These are phyloP conservation scores for Malbranchea zuffiana DNA, from an alignment of 2,329 filamentous ascomycete species.

Conservation along the genomic window DNA sequence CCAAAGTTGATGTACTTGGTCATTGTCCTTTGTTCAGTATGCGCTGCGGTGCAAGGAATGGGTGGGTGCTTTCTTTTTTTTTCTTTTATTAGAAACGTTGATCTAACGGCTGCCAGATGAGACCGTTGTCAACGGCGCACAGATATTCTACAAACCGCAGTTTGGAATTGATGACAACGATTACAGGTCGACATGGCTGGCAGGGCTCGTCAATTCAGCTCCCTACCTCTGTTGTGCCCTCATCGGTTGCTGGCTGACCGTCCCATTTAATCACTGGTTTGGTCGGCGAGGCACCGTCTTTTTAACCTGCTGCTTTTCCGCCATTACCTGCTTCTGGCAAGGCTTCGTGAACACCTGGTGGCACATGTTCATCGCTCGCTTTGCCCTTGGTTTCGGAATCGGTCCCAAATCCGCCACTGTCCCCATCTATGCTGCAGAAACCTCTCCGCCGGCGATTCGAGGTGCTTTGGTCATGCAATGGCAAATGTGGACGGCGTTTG, in stretches of 20 bases:
- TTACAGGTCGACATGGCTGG: slow-evolving; percentile 45
- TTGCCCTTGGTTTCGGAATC: slow-evolving; percentile 67
- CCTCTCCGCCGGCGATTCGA: slow-evolving; percentile 55
- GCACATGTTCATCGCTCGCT: slow-evolving; percentile 58
- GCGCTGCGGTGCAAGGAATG: slow-evolving; percentile 61
- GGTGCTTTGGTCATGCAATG: slow-evolving; percentile 74
- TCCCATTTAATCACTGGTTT: slow-evolving; percentile 59
- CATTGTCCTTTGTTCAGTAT: slow-evolving; percentile 55
- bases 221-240: slow-evolving; percentile 54
- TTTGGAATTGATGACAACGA: slow-evolving; percentile 48
- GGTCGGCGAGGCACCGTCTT: slow-evolving; percentile 67
- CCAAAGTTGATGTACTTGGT: slow-evolving; percentile 55
- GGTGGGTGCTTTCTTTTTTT: slow-evolving; percentile 26
- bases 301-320: slow-evolving; percentile 61
- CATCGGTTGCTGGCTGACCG: slow-evolving; percentile 61
- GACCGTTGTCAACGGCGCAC: slow-evolving; percentile 58
- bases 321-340: slow-evolving; percentile 43
- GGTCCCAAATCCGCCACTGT: slow-evolving; percentile 64
- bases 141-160: slow-evolving; percentile 51
- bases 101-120: slow-evolving; percentile 39
- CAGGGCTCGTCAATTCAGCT: slow-evolving; percentile 50
- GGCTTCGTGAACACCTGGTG: slow-evolving; percentile 60
- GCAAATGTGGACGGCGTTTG: slow-evolving; percentile 50
- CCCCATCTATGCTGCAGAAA: slow-evolving; percentile 67
- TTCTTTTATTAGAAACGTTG: background rate